Conservation (phyloP, 495 filamentous ascomycete species). For the Trichoderma parareesei region DNA sequence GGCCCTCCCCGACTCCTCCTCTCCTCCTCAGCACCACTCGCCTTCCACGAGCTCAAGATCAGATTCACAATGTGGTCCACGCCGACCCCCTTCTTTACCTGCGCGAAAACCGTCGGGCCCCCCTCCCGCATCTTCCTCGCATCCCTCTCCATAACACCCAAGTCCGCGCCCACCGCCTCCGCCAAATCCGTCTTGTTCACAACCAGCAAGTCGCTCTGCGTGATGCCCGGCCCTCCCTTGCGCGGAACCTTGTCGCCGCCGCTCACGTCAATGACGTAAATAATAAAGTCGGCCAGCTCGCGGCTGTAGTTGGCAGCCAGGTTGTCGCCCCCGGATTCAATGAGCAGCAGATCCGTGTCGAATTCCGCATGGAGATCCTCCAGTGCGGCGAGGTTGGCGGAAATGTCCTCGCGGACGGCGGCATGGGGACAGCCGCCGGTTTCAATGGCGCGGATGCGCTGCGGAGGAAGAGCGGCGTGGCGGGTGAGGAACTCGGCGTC, state of each 20-base stretch:
- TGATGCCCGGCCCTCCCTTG: conserved; percentile 95
- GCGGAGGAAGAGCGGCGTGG: conserved; percentile 70
- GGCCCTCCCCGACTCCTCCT: conserved; percentile 44
- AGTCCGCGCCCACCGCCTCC: conserved; percentile 81
- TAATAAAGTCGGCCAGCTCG: conserved; percentile 92
- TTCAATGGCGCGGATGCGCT: conserved; percentile 89
- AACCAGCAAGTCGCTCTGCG: conserved; percentile 82
- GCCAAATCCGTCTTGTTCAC: conserved; percentile 97
- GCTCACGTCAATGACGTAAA: conserved; percentile 96
- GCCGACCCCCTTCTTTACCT: conserved; percentile 85
- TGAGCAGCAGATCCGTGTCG: conserved; percentile 67
- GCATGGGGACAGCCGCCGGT: conserved; percentile 97
- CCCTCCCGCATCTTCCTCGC: conserved; percentile 91
- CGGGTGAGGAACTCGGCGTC: conserved; percentile 94
- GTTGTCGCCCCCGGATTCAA: conserved; percentile 93
- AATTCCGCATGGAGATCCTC: conserved; percentile 76
- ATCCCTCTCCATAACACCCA: conserved; percentile 92
- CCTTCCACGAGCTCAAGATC: conserved; percentile 88
- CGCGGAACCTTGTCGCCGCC: conserved; percentile 96
- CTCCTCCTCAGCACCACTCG: conserved; percentile 64
- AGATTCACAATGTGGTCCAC: conserved; percentile 79
- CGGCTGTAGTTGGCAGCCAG: conserved; percentile 91
- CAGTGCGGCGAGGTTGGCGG: conserved; percentile 82
- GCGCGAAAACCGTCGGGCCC: conserved; percentile 92
- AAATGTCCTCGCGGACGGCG: conserved; percentile 95